Conservation (phyloP, 305 asterid genomes). For the Solanum hybrid region DNA sequence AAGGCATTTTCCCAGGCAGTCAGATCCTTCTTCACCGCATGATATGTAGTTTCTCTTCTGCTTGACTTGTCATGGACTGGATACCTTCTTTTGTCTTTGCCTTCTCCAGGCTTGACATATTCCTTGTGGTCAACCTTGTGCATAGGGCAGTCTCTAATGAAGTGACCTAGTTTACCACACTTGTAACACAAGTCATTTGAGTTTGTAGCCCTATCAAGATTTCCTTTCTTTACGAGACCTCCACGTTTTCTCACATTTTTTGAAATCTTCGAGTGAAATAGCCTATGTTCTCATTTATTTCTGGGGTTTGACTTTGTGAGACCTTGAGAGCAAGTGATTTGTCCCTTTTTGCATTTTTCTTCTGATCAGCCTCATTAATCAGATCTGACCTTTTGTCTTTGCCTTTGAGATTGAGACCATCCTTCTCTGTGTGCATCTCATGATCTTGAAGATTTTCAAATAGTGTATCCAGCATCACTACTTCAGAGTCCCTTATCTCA, state of each 20-base stretch:
- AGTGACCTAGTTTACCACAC: background rate
- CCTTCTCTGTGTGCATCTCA: background rate
- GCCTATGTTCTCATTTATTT: background rate
- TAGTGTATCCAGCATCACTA: background rate
- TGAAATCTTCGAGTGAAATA: background rate
- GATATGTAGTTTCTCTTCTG: background rate
- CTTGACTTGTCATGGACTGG: background rate
- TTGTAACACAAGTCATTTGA: background rate
- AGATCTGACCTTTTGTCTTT: background rate
- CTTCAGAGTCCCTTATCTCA: background rate
- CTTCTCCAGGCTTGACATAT: background rate
- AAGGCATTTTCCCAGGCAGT: background rate
- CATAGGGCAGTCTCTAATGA: background rate
- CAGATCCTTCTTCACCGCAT: background rate
- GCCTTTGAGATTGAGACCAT: background rate
- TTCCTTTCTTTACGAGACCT: background rate
- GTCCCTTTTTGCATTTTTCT: background rate
- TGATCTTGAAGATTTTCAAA: background rate
- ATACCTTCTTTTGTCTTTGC: background rate
- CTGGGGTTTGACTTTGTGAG: background rate
- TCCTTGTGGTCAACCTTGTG: background rate
- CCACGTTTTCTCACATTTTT: no score
- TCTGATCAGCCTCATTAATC: background rate
- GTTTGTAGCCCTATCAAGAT: background rate
- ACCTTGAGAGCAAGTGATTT: background rate